A percentile compares a stretch with the other conserved stretches of the same genome.
Conservation (phyloP, 495 filamentous ascomycete genomes). For the Jackrogersella minutella region DNA sequence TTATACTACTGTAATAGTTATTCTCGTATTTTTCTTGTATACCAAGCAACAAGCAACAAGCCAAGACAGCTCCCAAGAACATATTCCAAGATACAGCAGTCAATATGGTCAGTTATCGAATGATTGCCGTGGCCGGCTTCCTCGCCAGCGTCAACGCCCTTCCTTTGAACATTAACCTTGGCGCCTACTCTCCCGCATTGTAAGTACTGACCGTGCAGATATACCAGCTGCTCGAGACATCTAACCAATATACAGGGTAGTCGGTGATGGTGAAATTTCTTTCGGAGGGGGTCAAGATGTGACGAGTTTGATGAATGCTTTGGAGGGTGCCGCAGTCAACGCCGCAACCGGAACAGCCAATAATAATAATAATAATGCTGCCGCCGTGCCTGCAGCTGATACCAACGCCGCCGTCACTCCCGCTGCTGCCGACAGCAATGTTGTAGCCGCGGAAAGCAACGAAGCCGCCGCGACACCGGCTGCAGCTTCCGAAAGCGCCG, state of each 20-base stretch:
- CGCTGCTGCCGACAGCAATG: constrained; percentile 8
- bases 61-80: no score
- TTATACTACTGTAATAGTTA: constrained; percentile 41
- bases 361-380: constrained; percentile 30
- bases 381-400: constrained; percentile 23
- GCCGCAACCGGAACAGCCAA: constrained; percentile 45
- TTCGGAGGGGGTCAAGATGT: constrained; percentile 64
- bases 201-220: constrained; percentile 18
- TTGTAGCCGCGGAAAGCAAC: constrained; percentile 21
- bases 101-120: constrained; percentile 55
- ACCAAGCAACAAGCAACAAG: constrained; percentile 4
- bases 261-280: constrained; percentile 70
- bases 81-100: constrained; percentile 21
- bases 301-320: constrained; percentile 56
- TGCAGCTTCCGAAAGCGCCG: constrained; percentile 18
- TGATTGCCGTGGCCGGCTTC: constrained; percentile 53
- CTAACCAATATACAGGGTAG: constrained; percentile 47
- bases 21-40: constrained; percentile 29
- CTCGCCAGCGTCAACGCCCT: constrained; percentile 53
- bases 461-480: constrained; percentile 15
- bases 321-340: constrained; percentile 59
- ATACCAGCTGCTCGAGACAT: neutral
- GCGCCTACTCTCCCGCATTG: constrained; percentile 66
- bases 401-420: constrained; percentile 15
- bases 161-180: constrained; percentile 68